Evolutionary conservation across 1,139 yeast species (phyloP), one percentile per base, ranked within the genome.

Genomic region (Yamadazyma siamensis): DNA sequence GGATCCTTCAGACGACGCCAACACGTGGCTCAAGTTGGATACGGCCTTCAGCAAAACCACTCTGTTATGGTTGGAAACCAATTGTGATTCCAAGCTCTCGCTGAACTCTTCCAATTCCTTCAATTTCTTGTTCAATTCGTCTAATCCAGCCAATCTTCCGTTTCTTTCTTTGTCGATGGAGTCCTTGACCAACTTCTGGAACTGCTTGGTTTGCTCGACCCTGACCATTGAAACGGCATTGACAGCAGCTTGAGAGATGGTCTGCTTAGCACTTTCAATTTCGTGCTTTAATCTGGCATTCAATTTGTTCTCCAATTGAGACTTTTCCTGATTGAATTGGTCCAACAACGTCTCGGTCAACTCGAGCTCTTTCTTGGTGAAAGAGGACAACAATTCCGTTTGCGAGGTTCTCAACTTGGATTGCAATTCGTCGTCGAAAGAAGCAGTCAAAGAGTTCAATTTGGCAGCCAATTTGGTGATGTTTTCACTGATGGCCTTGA

Each of bases 91-190:
- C 33, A 86, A 67, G 40, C 74, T 65, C 19, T 67, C 54, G 29
- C 84, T 79, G 35, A 83, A 65, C 26, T 66, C 59, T 54, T 80
- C 85, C 41, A 86, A 62, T 24, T 72, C 71, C 21, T 60, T 65
- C 33, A 89, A 67, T 45, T 82, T 71, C 19, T 62, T 50, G 43
- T 75, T 65, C 35, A 94, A 68, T 38, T 75, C 74, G 19, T 72
- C 71, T 47, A 91, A 70, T 49, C 80, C 72, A 30, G 84, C 74
- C 46, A 88, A 74, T 52, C 94, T 80, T 21, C 89, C 88, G 36
- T 78, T 68, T 58, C 97, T 81, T 65, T 91, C 98, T 19, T 63
- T 50, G 46, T 87, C 94, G 31, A 94, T 74, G 41, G 74, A 76
- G 28, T 76, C 73, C 29, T 72, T 59, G 35, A 91, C 66, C 39